Conservation (phyloP, 1,139 yeast genomes). For the Pichia terricola region DNA sequence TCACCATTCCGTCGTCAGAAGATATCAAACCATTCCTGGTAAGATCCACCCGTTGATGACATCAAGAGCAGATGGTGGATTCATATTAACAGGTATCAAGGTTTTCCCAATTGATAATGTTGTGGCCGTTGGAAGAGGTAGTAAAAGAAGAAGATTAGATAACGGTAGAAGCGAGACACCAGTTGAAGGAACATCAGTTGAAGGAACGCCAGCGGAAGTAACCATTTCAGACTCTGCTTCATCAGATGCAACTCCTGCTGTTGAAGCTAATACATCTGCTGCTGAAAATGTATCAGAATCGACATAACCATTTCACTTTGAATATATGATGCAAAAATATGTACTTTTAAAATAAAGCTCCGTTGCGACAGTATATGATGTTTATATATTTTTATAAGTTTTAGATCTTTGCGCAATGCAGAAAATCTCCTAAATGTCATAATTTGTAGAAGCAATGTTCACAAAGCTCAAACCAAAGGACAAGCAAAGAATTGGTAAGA, state of each 20-base stretch:
- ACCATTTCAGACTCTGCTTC: neutral
- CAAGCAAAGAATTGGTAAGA: neutral
- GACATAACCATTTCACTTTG: too few relatives aligned
- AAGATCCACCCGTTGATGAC: slow-evolving; percentile 95
- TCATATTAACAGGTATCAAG: slow-evolving; percentile 65
- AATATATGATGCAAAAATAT: too few relatives aligned
- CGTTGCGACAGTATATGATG: too few relatives aligned
- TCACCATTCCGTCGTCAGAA: slow-evolving; percentile 72
- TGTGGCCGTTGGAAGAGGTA: slow-evolving; percentile 48
- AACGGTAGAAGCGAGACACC: slow-evolving; percentile 2
- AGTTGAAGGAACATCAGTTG: neutral
- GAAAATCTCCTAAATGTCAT: too few relatives aligned
- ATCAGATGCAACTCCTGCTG: neutral
- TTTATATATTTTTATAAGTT: too few relatives aligned
- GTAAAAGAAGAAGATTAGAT: slow-evolving; percentile 24
- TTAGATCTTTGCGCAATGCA: too few relatives aligned
- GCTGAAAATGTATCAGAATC: too few relatives aligned
- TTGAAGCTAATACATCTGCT: neutral
- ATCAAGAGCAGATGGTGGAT: slow-evolving; percentile 89
- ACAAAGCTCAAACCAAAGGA: too few relatives aligned
- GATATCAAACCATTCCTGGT: slow-evolving; percentile 89
- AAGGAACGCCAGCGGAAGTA: neutral
- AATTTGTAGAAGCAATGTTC: too few relatives aligned
- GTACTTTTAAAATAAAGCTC: too few relatives aligned
- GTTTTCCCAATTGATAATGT: slow-evolving; percentile 64